These are phyloP conservation scores for Ustilago crameri DNA, from an alignment of 1,284 basidiomycete species.

Conservation along the genomic window DNA sequence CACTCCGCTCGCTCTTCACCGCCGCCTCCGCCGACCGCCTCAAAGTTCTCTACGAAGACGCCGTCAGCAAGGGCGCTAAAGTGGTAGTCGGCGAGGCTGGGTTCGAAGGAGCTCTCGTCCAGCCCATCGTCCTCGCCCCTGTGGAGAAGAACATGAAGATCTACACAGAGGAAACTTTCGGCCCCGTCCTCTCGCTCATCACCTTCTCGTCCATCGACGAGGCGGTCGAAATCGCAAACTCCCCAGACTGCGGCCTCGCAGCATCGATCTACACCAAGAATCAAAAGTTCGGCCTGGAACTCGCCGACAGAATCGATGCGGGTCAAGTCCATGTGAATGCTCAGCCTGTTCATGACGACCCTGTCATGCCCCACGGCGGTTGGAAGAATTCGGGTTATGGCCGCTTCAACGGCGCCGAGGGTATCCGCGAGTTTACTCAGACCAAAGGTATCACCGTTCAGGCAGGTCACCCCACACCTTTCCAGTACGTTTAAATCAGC, in stretches of 20 bases:
- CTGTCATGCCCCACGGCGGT: slow-evolving; percentile 73
- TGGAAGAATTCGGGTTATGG: slow-evolving; percentile 73
- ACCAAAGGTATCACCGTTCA: slow-evolving; percentile 81
- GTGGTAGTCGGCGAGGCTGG: slow-evolving; percentile 71
- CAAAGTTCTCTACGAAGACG: slow-evolving; percentile 72
- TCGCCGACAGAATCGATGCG: slow-evolving; percentile 71
- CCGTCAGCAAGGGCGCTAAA: slow-evolving; percentile 72
- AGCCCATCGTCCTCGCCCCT: slow-evolving; percentile 73
- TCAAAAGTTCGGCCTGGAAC: slow-evolving; percentile 71
- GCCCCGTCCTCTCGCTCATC: slow-evolving; percentile 81
- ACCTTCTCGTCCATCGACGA: slow-evolving; percentile 81
- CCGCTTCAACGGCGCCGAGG: slow-evolving; percentile 78
- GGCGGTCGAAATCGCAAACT: slow-evolving; percentile 72
- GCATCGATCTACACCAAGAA: slow-evolving; percentile 74
- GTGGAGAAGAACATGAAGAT: slow-evolving; percentile 72
- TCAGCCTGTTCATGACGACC: slow-evolving; percentile 48
- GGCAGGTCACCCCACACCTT: slow-evolving; percentile 24
- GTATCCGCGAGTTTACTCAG: slow-evolving; percentile 84
- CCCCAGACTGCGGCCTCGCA: slow-evolving; percentile 73
- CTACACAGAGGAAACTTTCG: slow-evolving; percentile 76
- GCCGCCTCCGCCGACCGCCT: slow-evolving; percentile 73
- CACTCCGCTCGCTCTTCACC: slow-evolving; percentile 72
- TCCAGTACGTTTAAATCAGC: slow-evolving; percentile 19
- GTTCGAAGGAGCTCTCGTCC: slow-evolving; percentile 71
- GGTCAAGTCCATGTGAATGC: slow-evolving; percentile 64